Conservation (phyloP, 768 basidiomycete species). For the Termitomyces sp. region DNA sequence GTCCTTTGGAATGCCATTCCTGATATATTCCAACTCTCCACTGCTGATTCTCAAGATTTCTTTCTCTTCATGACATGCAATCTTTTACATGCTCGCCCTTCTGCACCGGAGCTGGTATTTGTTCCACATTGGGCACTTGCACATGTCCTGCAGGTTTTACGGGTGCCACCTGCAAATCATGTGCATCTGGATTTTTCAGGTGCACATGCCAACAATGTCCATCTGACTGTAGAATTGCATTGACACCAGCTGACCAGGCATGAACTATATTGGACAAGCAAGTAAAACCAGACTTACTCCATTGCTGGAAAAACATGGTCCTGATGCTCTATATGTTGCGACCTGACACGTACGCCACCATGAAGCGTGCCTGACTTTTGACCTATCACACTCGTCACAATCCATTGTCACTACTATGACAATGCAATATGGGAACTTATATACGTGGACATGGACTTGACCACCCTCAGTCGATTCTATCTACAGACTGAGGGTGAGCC, state of each 20-base stretch:
- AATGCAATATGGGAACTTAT: too few species aligned
- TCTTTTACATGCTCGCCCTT: conserved; percentile 71
- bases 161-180: conserved; percentile 77
- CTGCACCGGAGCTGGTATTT: conserved; percentile 71
- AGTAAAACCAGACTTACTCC: conserved; percentile 38
- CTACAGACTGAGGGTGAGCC: too few species aligned
- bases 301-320: conserved; percentile 81
- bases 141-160: conserved; percentile 69
- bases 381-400: too few species aligned
- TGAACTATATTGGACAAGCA: not conserved
- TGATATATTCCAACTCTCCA: conserved; percentile 65
- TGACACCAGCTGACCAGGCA: conserved; percentile 44
- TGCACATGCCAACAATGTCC: conserved; percentile 68
- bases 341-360: too few species aligned
- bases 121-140: conserved; percentile 67
- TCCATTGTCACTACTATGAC: too few species aligned
- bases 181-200: conserved; percentile 72
- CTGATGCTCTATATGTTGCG: too few species aligned
- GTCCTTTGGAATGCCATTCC: conserved; percentile 79
- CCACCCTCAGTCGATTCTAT: too few species aligned
- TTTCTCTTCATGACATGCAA: conserved; percentile 68
- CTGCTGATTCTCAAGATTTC: conserved; percentile 33
- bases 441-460: too few species aligned
- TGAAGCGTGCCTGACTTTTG: too few species aligned
- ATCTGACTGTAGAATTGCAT: conserved; percentile 66